Conservation (phyloP, 495 filamentous ascomycete species). For the Neurospora sublineolata region DNA sequence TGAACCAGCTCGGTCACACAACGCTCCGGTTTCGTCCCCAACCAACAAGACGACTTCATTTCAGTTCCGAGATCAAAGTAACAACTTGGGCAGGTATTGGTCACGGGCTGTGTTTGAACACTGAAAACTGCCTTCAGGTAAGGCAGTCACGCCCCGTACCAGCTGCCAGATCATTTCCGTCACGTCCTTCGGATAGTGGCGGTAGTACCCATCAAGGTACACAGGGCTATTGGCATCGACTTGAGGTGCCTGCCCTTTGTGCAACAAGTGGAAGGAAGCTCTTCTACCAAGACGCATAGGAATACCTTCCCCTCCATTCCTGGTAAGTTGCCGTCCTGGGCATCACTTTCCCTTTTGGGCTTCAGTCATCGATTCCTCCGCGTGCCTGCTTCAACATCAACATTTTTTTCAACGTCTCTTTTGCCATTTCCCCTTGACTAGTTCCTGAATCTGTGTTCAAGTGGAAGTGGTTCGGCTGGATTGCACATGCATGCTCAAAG, state of each 20-base stretch:
- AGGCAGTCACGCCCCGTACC: background rate
- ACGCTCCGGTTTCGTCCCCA: background rate
- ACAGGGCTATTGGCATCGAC: background rate
- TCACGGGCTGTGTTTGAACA: background rate
- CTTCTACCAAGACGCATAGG: background rate
- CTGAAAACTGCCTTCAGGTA: background rate
- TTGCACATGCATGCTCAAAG: background rate
- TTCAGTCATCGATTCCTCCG: background rate
- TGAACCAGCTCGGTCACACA: background rate
- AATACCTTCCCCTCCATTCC: background rate
- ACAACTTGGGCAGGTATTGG: background rate
- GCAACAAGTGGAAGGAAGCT: background rate
- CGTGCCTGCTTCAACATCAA: background rate
- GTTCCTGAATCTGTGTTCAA: background rate
- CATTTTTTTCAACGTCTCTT: background rate
- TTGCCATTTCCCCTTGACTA: background rate
- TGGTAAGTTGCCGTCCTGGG: background rate
- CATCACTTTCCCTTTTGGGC: background rate
- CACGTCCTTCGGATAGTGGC: background rate
- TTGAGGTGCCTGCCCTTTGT: background rate
- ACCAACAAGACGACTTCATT: background rate
- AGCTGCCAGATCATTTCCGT: background rate
- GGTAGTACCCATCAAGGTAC: background rate
- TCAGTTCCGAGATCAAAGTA: background rate
- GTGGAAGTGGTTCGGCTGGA: background rate